These are phyloP conservation scores for Beauveria scarabaeidicola DNA, from an alignment of 2,329 filamentous ascomycete species.

Conservation along the genomic window DNA sequence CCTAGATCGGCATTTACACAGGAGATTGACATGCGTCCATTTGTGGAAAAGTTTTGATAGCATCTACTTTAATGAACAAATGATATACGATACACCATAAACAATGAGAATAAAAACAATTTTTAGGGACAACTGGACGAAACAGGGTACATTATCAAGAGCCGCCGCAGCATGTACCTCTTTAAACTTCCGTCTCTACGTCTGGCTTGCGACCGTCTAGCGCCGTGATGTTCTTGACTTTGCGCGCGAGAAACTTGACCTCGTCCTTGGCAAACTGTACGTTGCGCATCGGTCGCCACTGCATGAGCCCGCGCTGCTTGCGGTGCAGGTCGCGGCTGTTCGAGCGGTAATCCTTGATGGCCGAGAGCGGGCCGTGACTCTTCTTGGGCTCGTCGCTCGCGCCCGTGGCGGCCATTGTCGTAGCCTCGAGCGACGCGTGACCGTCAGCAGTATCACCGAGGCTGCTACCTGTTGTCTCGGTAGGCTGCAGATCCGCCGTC, in stretches of 20 bases:
- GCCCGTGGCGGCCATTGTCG: slow-evolving; percentile 23
- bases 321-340: slow-evolving; percentile 69
- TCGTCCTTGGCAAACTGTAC: slow-evolving; percentile 82
- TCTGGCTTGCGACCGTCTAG: slow-evolving; percentile 77
- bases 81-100: neutral
- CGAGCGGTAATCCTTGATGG: slow-evolving; percentile 55
- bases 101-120: slow-evolving; percentile 2
- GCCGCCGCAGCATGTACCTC: no score
- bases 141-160: no score
- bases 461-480: slow-evolving; percentile 20
- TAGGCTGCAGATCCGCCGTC: neutral
- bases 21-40: slow-evolving; percentile 73
- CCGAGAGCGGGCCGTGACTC: slow-evolving; percentile 36
- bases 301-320: slow-evolving; percentile 85
- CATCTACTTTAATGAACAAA: neutral
- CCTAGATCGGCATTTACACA: slow-evolving; percentile 71
- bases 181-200: slow-evolving; percentile 67
- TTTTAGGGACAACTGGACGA: neutral
- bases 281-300: slow-evolving; percentile 88
- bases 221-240: slow-evolving; percentile 67
- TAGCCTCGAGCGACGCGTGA: slow-evolving; percentile 33
- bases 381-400: slow-evolving; percentile 21
- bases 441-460: slow-evolving; percentile 18
- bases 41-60: slow-evolving; percentile 69
- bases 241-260: slow-evolving; percentile 66